phyloP scores from a whole-genome alignment of 306 rosid species.

The Fragaria ananassa region DNA sequence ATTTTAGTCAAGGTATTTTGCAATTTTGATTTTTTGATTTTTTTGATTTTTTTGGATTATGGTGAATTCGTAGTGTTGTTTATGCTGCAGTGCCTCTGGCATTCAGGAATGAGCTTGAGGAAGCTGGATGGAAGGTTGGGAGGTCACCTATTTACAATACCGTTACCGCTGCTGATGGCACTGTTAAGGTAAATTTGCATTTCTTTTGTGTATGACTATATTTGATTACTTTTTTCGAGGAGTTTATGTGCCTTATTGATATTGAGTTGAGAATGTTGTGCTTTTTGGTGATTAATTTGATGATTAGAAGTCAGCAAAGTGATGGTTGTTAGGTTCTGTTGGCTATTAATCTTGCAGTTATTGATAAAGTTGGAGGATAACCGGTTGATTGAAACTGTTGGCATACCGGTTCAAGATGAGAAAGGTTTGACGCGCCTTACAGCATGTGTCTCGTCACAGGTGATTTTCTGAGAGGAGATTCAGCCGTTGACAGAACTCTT shows the following conservation, averaged over 20 bases:
- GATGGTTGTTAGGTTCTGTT: neutral
- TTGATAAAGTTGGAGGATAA: slow-evolving; percentile 85
- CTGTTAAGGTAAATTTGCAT: slow-evolving; percentile 61
- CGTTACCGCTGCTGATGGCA: slow-evolving; percentile 87
- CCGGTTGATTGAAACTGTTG: slow-evolving; percentile 92
- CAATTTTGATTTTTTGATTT: neutral
- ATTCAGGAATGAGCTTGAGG: slow-evolving; percentile 78
- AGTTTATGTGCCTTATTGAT: neutral
- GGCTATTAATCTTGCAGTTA: slow-evolving; percentile 50
- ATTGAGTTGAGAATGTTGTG: neutral
- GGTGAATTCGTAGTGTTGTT: neutral
- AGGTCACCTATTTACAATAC: slow-evolving; percentile 64
- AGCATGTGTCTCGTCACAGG: slow-evolving; percentile 98
- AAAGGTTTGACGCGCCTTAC: slow-evolving; percentile 72
- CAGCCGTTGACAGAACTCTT: slow-evolving; percentile 6
- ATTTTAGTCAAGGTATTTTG: slow-evolving; percentile 53
- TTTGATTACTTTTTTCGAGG: neutral
- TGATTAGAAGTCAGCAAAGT: neutral
- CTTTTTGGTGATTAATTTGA: neutral
- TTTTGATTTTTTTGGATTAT: neutral
- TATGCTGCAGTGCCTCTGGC: slow-evolving; percentile 65
- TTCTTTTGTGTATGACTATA: neutral
- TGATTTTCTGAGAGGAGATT: slow-evolving; percentile 28
- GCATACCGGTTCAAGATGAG: slow-evolving; percentile 73
- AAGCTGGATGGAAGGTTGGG: slow-evolving; percentile 94